Base-by-base conservation (phyloP, 805 yeast genomes). In the Hanseniaspora lindneri region DNA sequence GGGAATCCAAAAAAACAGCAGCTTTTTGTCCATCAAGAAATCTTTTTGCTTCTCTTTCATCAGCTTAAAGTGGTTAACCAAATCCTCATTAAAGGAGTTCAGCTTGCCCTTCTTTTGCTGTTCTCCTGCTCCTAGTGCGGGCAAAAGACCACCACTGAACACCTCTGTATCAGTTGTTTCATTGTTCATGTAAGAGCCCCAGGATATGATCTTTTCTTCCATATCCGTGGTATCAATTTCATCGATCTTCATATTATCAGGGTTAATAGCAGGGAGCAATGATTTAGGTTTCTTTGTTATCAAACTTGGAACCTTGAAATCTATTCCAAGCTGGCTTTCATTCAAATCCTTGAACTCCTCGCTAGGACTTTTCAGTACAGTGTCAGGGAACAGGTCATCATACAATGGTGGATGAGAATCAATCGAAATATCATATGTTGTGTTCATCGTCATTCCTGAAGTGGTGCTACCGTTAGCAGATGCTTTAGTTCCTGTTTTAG, bases 1-100 rank as follows among this genome's bases (percentile, higher is more conserved):
- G 13, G 96, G 96, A 51, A 87, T 65, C 96, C 96, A 88, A 72
- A 88, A 87, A 61, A 88, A 84, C 52, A 85, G 66, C 54, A 88
- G 69, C 84, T 86, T 81, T 58, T 76, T 80, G 64, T 88, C 96
- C 57, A 85, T 82, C 56, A 65, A 66, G 51, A 74, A 66, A 44
- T 69, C 70, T 25, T 44, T 44, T 55, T 67, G 68, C 52, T 68
- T 68, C 52, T 69, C 69, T 53, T 65, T 67, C 58, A 47, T 24
- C 5, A 47, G 19, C 13, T 47, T 47, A 25, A 47, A 39, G 10
- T 40, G 35, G 17, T 25, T 47, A 28, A 47, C 14, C 67, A 67
- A 54, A 67, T 66, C 52, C 60, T 58, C 55, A 63, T 63, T 41
- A 66, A 62, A 39, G 61, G 58, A 24, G 61, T 63, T 42, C 67